These are phyloP conservation scores for Pleurotus cornucopiae DNA, from an alignment of 768 basidiomycete genomes.

Conservation along the genomic window DNA sequence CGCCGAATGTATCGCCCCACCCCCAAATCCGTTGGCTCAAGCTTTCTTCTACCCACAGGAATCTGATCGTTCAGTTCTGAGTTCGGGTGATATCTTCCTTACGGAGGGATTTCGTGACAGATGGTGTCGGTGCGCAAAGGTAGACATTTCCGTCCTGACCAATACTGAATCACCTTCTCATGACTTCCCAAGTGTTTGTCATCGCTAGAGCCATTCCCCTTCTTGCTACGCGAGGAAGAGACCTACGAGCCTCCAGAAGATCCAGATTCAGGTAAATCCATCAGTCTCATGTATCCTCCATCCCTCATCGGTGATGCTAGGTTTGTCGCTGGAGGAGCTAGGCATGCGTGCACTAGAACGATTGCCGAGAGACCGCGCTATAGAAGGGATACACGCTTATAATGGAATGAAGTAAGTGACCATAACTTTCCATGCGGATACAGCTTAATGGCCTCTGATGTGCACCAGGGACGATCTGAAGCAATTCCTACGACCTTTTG, in stretches of 20 bases:
- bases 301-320: constrained; percentile 28
- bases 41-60: constrained; percentile 32
- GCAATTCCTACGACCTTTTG: constrained; percentile 73
- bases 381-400: constrained; percentile 82
- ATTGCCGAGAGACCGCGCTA: constrained; percentile 74
- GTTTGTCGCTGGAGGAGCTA: constrained; percentile 76
- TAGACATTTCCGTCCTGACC: constrained; percentile 24
- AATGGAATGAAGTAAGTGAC: constrained; percentile 70
- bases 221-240: constrained; percentile 73
- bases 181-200: constrained; percentile 50
- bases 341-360: constrained; percentile 74
- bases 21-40: constrained; percentile 40
- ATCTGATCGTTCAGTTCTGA: constrained; percentile 25
- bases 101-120: constrained; percentile 66
- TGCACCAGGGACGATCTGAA: constrained; percentile 62
- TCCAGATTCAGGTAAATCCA: constrained; percentile 66
- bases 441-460: background rate
- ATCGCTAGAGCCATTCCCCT: constrained; percentile 48
- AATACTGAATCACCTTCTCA: constrained; percentile 5
- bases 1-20: constrained; percentile 52
- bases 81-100: constrained; percentile 73
- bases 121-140: constrained; percentile 75
- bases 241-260: constrained; percentile 85
- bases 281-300: constrained; percentile 6
- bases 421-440: constrained; percentile 3